Percentiles rank a stretch among this genome's conserved stretches.
These are phyloP conservation scores for Juncus inflexus DNA, from an alignment of 176 grass and related monocot species.

Conservation along the genomic window DNA sequence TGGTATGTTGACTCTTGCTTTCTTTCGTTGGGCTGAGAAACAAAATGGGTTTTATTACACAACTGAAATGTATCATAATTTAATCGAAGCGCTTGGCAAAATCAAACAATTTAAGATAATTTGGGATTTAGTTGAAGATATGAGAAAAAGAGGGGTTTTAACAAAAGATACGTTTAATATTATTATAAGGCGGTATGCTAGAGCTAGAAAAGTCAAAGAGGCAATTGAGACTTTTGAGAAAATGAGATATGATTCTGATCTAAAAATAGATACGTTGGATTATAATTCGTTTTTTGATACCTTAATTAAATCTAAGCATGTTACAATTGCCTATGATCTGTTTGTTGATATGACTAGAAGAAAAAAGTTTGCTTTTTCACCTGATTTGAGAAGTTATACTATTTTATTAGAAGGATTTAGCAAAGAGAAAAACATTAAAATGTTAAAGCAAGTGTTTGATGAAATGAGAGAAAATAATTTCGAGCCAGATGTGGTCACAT, in stretches of 20 bases:
- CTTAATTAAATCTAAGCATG: conserved; percentile 58
- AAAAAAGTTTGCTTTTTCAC: conserved; percentile 34
- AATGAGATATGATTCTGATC: conserved; percentile 40
- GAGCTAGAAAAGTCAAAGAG: conserved; percentile 46
- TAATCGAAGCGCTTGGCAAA: conserved; percentile 74
- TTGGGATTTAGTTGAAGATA: conserved; percentile 59
- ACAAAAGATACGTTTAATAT: conserved; percentile 57
- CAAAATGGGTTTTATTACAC: conserved; percentile 51
- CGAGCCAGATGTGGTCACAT: conserved; percentile 45
- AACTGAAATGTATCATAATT: conserved; percentile 46
- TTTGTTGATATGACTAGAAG: conserved; percentile 59
- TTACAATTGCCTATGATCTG: conserved; percentile 49
- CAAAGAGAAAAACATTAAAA: conserved; percentile 17
- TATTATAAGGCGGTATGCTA: conserved; percentile 49
- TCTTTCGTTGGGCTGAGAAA: conserved; percentile 73
- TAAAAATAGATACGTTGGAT: conserved; percentile 41
- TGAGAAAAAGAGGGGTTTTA: conserved; percentile 38
- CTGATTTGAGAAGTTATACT: conserved; percentile 41
- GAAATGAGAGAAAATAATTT: conserved; percentile 58
- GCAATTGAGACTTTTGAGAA: conserved; percentile 60
- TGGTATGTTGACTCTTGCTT: conserved; percentile 41
- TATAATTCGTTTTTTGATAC: conserved; percentile 62
- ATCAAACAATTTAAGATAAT: conserved; percentile 63
- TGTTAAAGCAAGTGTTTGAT: conserved; percentile 35
- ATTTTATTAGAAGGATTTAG: conserved; percentile 44